Percentiles rank a stretch among this genome's conserved stretches.
These are phyloP conservation scores for Plasmodium vivax DNA, from an alignment of 169 alveolate species.

Conservation along the genomic window DNA sequence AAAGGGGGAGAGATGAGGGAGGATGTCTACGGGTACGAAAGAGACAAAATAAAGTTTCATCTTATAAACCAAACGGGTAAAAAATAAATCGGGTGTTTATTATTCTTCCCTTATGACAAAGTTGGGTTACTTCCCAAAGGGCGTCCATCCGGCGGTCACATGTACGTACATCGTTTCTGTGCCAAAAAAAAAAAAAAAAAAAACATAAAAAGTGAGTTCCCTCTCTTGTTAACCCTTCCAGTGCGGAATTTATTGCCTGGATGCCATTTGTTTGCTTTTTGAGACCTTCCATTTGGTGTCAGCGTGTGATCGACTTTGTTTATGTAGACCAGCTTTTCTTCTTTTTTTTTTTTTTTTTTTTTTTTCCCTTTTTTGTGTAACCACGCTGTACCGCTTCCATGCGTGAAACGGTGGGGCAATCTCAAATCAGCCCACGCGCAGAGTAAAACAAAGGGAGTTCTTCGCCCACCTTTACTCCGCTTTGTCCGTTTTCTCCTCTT, in stretches of 20 bases:
- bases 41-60: neutral
- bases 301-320: neutral
- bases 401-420: neutral
- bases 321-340: neutral
- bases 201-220: neutral
- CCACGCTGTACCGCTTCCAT: neutral
- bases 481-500: conserved; percentile 69
- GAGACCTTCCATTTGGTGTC: neutral
- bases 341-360: neutral
- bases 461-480: no score
- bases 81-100: neutral
- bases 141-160: neutral
- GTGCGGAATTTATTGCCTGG: neutral
- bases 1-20: neutral
- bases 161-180: neutral
- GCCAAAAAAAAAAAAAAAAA: neutral
- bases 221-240: neutral
- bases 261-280: neutral
- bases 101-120: neutral
- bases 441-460: neutral
- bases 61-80: neutral
- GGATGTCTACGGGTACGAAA: neutral
- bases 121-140: neutral
- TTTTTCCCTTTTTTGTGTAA: neutral
- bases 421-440: neutral